Conservation (phyloP, 2,329 filamentous ascomycete species). For the Fusarium caatingaense region DNA sequence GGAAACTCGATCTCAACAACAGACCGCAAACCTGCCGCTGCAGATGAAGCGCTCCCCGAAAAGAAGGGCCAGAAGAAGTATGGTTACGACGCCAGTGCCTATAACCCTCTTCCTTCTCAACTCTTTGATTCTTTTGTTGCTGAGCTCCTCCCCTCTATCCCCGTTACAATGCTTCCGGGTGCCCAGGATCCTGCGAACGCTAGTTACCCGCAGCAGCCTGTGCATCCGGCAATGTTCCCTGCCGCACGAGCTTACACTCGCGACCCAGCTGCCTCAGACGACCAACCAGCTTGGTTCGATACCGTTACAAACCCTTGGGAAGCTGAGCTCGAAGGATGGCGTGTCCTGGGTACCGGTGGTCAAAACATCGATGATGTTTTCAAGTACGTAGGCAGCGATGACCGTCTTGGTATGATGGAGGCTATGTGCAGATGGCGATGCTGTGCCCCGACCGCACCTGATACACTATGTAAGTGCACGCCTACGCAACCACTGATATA, state of each 20-base stretch:
- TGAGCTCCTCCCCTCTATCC: constrained; percentile 83
- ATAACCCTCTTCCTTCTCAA: constrained; percentile 86
- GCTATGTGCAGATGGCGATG: constrained; percentile 93
- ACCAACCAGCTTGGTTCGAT: constrained; percentile 80
- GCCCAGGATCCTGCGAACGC: constrained; percentile 87
- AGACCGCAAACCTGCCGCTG: constrained; percentile 49
- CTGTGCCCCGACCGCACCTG: constrained; percentile 91
- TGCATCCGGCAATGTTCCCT: constrained; percentile 93
- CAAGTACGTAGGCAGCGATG: constrained; percentile 85
- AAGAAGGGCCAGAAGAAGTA: constrained; percentile 79
- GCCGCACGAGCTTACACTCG: constrained; percentile 75
- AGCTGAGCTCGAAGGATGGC: constrained; percentile 89
- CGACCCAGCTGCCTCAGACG: constrained; percentile 52
- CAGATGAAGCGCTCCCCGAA: constrained; percentile 54
- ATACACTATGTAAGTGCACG: constrained; percentile 82
- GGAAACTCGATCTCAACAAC: constrained; percentile 88
- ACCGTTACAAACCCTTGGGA: constrained; percentile 94
- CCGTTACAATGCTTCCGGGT: constrained; percentile 89
- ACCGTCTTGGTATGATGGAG: constrained; percentile 90
- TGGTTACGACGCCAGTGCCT: constrained; percentile 89
- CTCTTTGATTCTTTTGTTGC: constrained; percentile 87
- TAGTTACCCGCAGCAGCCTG: constrained; percentile 89
- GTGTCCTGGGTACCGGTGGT: constrained; percentile 85
- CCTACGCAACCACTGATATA: not conserved
- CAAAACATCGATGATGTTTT: constrained; percentile 95